Percentiles rank a stretch among this genome's conserved stretches.
phyloP scores from a whole-genome alignment of 208 protist genomes.

The Crithidia fasciculata region DNA sequence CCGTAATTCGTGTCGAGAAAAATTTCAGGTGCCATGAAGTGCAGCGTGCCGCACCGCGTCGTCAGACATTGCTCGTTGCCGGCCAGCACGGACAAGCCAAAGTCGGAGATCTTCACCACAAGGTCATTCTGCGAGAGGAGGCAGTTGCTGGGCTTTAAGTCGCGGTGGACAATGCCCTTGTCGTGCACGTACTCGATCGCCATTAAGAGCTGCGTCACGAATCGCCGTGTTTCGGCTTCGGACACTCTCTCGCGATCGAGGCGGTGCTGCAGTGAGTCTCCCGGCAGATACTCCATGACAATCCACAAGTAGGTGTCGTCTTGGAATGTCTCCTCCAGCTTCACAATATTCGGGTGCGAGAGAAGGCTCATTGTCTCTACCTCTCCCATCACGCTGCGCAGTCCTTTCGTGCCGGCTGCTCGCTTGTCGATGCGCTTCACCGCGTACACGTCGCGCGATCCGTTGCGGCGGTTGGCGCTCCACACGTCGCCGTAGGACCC shows the following conservation, averaged over 20 bases:
- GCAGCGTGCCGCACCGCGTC: constrained; percentile 86
- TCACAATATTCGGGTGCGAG: constrained; percentile 91
- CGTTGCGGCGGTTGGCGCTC: constrained; percentile 55
- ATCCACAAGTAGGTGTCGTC: constrained; percentile 83
- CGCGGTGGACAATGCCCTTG: constrained; percentile 90
- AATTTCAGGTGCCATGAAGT: constrained; percentile 93
- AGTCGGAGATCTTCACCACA: constrained; percentile 91
- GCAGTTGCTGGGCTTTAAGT: constrained; percentile 93
- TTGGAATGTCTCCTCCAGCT: constrained; percentile 87
- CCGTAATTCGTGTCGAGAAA: constrained; percentile 84
- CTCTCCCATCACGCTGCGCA: constrained; percentile 83
- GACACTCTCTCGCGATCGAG: constrained; percentile 35
- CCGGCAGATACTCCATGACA: constrained; percentile 92
- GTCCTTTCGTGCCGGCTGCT: constrained; percentile 61
- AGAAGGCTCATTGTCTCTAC: constrained; percentile 92
- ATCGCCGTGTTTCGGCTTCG: constrained; percentile 58
- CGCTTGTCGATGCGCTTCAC: constrained; percentile 89
- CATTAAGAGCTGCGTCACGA: constrained; percentile 82
- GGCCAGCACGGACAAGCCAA: constrained; percentile 89
- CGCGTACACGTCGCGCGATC: constrained; percentile 52
- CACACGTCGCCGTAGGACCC: constrained; percentile 88
- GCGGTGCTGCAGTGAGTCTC: constrained; percentile 69
- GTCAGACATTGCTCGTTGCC: constrained; percentile 80
- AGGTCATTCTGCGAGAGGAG: constrained; percentile 73
- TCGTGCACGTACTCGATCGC: constrained; percentile 92